Evolutionary conservation across 2,329 filamentous ascomycete species (phyloP).

Genomic region (Fusarium sp.): DNA sequence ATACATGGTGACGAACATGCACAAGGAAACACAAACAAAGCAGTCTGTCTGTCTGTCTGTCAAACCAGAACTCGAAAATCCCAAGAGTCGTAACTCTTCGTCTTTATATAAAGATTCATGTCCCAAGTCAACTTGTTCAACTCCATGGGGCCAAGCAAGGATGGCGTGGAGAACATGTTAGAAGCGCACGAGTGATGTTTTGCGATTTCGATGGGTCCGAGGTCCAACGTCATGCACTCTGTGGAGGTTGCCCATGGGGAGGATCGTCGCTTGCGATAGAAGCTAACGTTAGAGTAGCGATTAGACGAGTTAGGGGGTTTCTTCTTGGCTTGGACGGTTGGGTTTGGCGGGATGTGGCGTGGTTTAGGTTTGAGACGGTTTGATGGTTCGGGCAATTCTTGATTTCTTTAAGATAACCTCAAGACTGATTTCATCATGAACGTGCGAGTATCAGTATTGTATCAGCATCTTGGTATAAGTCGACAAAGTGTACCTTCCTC

Average conservation of each 20-base stretch:
- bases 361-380: not conserved
- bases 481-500: not conserved
- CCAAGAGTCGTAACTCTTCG: not conserved
- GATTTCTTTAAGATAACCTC: not conserved
- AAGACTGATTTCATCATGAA: not conserved
- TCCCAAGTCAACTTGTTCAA: not conserved
- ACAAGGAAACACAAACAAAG: not conserved
- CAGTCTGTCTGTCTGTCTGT: not conserved
- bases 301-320: not conserved
- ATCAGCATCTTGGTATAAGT: not conserved
- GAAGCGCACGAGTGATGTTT: slow-evolving; percentile 46
- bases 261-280: slow-evolving; percentile 33
- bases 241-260: slow-evolving; percentile 25
- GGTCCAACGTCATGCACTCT: slow-evolving; percentile 39
- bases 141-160: slow-evolving; percentile 7
- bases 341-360: slow-evolving; percentile 14
- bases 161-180: slow-evolving; percentile 37
- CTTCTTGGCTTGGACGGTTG: slow-evolving; percentile 5
- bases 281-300: not conserved
- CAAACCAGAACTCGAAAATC: slow-evolving; percentile 2
- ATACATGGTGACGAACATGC: slow-evolving; percentile 46
- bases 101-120: slow-evolving; percentile 36
- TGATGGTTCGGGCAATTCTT: not conserved
- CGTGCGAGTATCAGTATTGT: not conserved
- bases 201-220: slow-evolving; percentile 33